phyloP scores from a whole-genome alignment of 768 basidiomycete genomes.

The Asterophora parasitica region DNA sequence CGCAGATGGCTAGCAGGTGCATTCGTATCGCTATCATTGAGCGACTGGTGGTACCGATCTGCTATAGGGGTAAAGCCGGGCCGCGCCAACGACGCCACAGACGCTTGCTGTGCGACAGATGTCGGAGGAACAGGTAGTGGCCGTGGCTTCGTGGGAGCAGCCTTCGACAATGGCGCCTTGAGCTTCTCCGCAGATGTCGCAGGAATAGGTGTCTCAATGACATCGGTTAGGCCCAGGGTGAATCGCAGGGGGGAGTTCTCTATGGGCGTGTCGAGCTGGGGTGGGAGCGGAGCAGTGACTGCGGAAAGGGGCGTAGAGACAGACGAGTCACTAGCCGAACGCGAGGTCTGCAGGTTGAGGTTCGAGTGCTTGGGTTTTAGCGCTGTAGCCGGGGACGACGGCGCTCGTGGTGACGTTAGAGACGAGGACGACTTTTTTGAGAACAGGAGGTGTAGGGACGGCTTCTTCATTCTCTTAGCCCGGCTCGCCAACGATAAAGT shows the following conservation, averaged over 20 bases:
- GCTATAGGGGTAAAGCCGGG: slow-evolving; percentile 34
- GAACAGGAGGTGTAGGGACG: slow-evolving; percentile 66
- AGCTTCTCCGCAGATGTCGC: slow-evolving; percentile 16
- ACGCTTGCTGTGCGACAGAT: slow-evolving; percentile 1
- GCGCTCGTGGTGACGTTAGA: slow-evolving; percentile 24
- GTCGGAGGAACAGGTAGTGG: slow-evolving; percentile 1
- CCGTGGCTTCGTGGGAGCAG: background rate
- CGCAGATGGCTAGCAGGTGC: slow-evolving; percentile 20
- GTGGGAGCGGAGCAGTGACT: slow-evolving; percentile 58
- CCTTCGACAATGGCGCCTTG: background rate
- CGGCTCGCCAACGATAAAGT: slow-evolving; percentile 27
- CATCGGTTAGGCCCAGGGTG: slow-evolving; percentile 30
- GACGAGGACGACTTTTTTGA: slow-evolving; percentile 58
- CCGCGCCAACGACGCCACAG: slow-evolving; percentile 1
- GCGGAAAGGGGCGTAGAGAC: slow-evolving; percentile 49
- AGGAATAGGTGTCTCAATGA: slow-evolving; percentile 19
- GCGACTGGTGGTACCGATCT: slow-evolving; percentile 24
- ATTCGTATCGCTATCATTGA: slow-evolving; percentile 8
- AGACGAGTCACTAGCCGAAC: slow-evolving; percentile 44
- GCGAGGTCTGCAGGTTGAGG: slow-evolving; percentile 27
- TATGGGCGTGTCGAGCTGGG: slow-evolving; percentile 57
- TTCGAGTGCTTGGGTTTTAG: slow-evolving; percentile 26
- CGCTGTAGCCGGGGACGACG: slow-evolving; percentile 15
- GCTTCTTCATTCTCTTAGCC: slow-evolving; percentile 50
- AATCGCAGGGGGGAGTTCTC: slow-evolving; percentile 49